Percentiles rank a stretch among this genome's conserved stretches.
These are phyloP conservation scores for Corylus americana DNA, from an alignment of 306 rosid species.

Conservation along the genomic window DNA sequence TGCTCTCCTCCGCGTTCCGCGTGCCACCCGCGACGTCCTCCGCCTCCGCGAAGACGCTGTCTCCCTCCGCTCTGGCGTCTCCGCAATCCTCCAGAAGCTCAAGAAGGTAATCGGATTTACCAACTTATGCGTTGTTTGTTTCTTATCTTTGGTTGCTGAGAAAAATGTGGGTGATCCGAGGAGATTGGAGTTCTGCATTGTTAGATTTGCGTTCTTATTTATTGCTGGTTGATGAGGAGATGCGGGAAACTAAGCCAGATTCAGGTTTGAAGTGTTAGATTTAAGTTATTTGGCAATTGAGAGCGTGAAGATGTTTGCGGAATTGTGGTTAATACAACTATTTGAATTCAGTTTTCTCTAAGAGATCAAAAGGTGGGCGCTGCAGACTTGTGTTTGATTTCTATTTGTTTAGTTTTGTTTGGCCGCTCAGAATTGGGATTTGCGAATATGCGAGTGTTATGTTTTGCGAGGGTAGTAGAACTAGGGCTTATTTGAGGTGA, in stretches of 20 bases:
- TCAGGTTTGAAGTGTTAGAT: not conserved
- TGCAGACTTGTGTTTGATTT: too few species aligned
- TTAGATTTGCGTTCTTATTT: not conserved
- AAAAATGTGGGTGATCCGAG: not conserved
- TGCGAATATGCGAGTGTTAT: not conserved
- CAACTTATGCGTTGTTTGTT: not conserved
- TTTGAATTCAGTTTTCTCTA: not conserved
- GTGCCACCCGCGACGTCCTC: slow-evolving; percentile 87
- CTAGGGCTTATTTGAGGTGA: not conserved
- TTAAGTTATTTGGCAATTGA: not conserved
- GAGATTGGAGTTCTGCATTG: not conserved
- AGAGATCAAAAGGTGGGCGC: not conserved
- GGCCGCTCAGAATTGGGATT: not conserved
- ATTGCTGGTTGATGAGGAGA: slow-evolving; percentile 16
- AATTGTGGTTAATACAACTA: not conserved
- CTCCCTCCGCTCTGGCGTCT: slow-evolving; percentile 79
- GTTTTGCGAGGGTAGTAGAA: not conserved
- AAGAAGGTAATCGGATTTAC: slow-evolving; percentile 57
- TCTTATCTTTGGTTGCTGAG: not conserved
- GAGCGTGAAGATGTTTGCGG: not conserved
- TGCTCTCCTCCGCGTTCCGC: slow-evolving; percentile 91
- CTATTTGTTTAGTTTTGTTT: not conserved
- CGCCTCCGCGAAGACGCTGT: slow-evolving; percentile 94
- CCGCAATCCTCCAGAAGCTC: slow-evolving; percentile 86
- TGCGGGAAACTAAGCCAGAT: not conserved